Evolutionary conservation across 805 yeast species (phyloP).

Genomic region (Ogataea haglerorum): DNA sequence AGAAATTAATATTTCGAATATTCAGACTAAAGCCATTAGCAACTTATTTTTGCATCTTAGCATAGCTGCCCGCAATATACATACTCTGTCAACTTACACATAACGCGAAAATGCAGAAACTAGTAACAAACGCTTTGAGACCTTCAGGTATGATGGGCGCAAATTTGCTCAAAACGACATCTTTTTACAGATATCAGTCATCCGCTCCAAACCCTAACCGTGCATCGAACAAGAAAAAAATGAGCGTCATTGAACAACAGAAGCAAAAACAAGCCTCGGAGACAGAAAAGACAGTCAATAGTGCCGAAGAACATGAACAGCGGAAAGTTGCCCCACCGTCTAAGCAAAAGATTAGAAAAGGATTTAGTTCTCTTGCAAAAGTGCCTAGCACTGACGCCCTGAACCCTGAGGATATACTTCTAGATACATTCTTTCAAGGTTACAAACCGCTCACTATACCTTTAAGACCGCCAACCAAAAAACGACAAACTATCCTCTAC

Average conservation of each 20-base stretch:
- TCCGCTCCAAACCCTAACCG: conserved; percentile 19
- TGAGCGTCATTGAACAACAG: conserved; percentile 7
- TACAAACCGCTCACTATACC: conserved; percentile 36
- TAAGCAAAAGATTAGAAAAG: conserved; percentile 24
- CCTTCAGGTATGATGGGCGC: background rate
- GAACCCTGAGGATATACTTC: conserved; percentile 32
- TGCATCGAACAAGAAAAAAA: conserved; percentile 15
- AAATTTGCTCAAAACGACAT: background rate
- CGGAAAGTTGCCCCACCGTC: conserved; percentile 4
- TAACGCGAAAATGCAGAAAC: background rate
- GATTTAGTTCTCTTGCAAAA: conserved; percentile 34
- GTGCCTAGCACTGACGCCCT: conserved; percentile 33
- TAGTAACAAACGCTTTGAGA: background rate
- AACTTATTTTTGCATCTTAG: background rate
- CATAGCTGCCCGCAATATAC: no score
- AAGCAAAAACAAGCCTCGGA: conserved; percentile 17
- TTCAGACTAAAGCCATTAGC: background rate
- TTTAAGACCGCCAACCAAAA: conserved; percentile 27
- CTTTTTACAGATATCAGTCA: conserved; percentile 20
- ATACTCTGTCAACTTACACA: no score
- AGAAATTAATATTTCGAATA: background rate
- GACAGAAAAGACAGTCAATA: conserved; percentile 9
- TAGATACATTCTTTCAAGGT: conserved; percentile 36
- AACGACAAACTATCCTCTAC: conserved; percentile 28
- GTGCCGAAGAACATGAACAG: background rate